These are phyloP conservation scores for Saksenaea vasiformis DNA, from an alignment of 371 early-diverging fungal species.

Conservation along the genomic window DNA sequence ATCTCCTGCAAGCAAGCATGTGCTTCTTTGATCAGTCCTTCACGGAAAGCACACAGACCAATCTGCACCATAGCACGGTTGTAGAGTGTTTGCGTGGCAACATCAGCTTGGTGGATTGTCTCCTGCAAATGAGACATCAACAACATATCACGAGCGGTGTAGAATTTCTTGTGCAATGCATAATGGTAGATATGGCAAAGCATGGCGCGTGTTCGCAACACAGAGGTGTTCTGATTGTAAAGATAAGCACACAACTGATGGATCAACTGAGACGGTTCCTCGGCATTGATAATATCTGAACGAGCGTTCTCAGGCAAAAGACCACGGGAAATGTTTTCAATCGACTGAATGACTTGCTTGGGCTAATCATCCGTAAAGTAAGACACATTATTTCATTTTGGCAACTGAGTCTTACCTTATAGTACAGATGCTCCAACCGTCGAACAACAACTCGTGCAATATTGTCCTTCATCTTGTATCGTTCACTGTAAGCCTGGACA, in stretches of 20 bases:
- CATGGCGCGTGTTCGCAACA: slow-evolving; percentile 93
- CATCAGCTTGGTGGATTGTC: slow-evolving; percentile 85
- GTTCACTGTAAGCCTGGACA: slow-evolving; percentile 78
- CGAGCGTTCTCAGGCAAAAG: slow-evolving; percentile 45
- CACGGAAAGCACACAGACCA: slow-evolving; percentile 96
- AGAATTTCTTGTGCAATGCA: slow-evolving; percentile 93
- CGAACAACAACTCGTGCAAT: slow-evolving; percentile 80
- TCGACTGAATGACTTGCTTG: slow-evolving; percentile 54
- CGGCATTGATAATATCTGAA: slow-evolving; percentile 39
- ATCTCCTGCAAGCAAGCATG: slow-evolving; percentile 89
- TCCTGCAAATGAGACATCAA: slow-evolving; percentile 98
- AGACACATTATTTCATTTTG: neutral
- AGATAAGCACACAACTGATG: slow-evolving; percentile 83
- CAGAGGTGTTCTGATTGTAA: slow-evolving; percentile 83
- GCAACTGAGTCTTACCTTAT: slow-evolving; percentile 63
- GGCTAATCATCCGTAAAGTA: slow-evolving; percentile 26
- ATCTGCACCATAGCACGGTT: slow-evolving; percentile 96
- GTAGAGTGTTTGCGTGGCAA: slow-evolving; percentile 92
- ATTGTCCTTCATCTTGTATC: slow-evolving; percentile 57
- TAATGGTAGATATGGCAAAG: slow-evolving; percentile 96
- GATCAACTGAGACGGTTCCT: slow-evolving; percentile 68
- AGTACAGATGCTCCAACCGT: slow-evolving; percentile 95
- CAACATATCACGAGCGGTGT: slow-evolving; percentile 93
- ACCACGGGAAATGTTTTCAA: slow-evolving; percentile 40
- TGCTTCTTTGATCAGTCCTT: slow-evolving; percentile 88